phyloP scores from a whole-genome alignment of 2,329 filamentous ascomycete species.

The Hawksworthiomyces lignivorus region DNA sequence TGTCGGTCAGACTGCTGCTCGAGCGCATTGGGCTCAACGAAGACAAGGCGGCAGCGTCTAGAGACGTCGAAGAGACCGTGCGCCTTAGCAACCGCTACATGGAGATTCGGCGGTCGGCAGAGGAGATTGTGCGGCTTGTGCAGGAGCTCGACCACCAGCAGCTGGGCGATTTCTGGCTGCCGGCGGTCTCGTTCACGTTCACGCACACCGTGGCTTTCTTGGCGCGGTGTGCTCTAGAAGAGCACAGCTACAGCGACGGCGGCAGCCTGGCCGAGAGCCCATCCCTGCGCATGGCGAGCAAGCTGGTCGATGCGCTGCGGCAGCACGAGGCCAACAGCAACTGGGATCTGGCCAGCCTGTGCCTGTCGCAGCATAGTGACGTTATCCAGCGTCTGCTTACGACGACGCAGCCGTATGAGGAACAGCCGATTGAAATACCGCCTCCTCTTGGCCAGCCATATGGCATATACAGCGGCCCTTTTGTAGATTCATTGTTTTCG shows the following conservation, averaged over 20 bases:
- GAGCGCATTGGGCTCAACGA: constrained; percentile 39
- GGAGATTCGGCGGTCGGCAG: constrained; percentile 1
- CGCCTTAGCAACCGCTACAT: neutral
- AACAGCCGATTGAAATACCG: too few species aligned
- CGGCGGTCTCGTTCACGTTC: constrained; percentile 2
- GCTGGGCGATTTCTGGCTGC: constrained; percentile 9
- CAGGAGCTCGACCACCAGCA: constrained; percentile 1
- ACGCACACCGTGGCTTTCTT: neutral
- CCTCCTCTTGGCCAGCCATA: too few species aligned
- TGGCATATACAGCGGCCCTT: too few species aligned
- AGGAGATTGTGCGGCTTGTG: constrained; percentile 2
- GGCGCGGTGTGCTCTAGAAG: constrained; percentile 3
- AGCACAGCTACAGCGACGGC: neutral
- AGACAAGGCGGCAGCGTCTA: neutral
- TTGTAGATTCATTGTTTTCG: too few species aligned
- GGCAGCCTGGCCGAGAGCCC: neutral
- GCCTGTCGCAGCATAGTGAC: constrained; percentile 29
- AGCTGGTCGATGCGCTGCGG: neutral
- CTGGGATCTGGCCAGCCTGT: constrained; percentile 46
- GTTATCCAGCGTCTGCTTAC: neutral
- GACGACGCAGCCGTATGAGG: too few species aligned
- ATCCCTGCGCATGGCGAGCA: neutral
- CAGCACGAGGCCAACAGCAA: constrained; percentile 13
- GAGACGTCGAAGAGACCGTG: too few species aligned
- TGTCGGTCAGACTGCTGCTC: constrained; percentile 39